phyloP scores from a whole-genome alignment of 2,329 filamentous ascomycete species.

The Ceratocystis cacaofunesta region DNA sequence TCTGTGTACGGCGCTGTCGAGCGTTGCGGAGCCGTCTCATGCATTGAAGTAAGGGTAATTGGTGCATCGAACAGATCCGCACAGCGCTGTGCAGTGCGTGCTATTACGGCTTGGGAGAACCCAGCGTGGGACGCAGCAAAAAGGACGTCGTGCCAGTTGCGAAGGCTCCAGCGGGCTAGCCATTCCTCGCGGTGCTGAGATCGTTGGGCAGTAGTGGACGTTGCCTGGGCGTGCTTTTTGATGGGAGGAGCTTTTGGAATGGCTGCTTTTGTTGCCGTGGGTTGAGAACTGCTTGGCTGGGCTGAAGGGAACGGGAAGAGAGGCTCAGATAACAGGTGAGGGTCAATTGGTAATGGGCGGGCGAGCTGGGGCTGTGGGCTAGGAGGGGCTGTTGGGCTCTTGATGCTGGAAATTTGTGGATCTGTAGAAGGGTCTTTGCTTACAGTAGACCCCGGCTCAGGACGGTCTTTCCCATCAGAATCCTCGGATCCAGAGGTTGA shows the following conservation, averaged over 20 bases:
- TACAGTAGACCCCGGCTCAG: background rate
- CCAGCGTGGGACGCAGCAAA: constrained; percentile 62
- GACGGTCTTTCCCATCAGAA: background rate
- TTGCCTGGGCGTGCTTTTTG: background rate
- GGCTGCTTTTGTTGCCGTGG: background rate
- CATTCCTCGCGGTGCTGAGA: constrained; percentile 18
- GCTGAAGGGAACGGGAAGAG: constrained; percentile 1
- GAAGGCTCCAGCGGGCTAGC: constrained; percentile 30
- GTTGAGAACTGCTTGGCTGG: background rate
- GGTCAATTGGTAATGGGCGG: background rate
- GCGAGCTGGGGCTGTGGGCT: background rate
- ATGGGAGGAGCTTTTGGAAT: background rate
- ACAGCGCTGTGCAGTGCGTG: constrained; percentile 59
- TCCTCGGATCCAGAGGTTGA: constrained; percentile 16
- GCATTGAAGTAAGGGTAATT: constrained; percentile 49
- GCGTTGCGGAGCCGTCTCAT: constrained; percentile 20
- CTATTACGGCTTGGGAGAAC: constrained; percentile 49
- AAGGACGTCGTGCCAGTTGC: constrained; percentile 78
- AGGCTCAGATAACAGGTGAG: background rate
- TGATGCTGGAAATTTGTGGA: background rate
- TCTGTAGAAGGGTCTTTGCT: background rate
- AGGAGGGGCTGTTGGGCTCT: background rate
- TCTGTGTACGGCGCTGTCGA: background rate
- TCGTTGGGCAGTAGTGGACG: background rate
- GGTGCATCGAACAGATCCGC: constrained; percentile 57